Conservation (phyloP, 495 filamentous ascomycete genomes). For the Hyaloscypha bicolor region DNA sequence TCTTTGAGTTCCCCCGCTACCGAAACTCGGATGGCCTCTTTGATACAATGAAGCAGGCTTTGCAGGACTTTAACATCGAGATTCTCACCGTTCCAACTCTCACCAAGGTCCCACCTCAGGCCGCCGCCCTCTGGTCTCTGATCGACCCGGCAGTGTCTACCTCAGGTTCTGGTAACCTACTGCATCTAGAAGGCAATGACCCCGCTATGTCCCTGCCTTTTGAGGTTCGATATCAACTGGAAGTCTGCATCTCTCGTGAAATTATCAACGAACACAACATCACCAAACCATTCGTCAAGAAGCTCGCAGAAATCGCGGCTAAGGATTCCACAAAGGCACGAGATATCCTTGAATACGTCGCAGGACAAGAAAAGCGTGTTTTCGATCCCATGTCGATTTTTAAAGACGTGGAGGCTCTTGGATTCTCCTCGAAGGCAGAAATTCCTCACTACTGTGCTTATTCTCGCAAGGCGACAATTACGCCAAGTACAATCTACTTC, state of each 20-base stretch:
- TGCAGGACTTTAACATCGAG: conserved; percentile 76
- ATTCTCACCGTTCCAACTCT: conserved; percentile 31
- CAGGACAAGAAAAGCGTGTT: conserved; percentile 58
- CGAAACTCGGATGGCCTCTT: conserved; percentile 18
- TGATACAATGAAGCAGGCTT: conserved; percentile 37
- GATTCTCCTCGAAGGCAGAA: conserved; percentile 49
- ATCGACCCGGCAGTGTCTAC: conserved; percentile 22
- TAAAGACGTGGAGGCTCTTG: conserved; percentile 43
- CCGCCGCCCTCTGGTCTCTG: conserved; percentile 25
- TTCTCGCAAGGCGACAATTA: conserved; percentile 74
- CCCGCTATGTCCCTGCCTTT: conserved; percentile 57
- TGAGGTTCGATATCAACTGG: conserved; percentile 82
- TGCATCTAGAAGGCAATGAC: conserved; percentile 47
- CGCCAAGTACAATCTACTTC: conserved; percentile 80
- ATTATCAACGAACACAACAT: conserved; percentile 81
- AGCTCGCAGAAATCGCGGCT: conserved; percentile 51
- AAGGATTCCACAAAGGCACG: conserved; percentile 42
- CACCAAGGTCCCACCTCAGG: not conserved
- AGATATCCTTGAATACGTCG: conserved; percentile 64
- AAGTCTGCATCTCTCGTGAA: conserved; percentile 84
- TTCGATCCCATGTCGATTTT: conserved; percentile 80
- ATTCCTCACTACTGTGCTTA: conserved; percentile 74
- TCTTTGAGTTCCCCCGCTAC: conserved; percentile 49
- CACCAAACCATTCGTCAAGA: conserved; percentile 61
- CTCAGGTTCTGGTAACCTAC: conserved; percentile 23